A percentile compares a stretch with the other conserved stretches of the same genome.
Conservation (phyloP, 306 rosid species). For the Lathyrus sativus region DNA sequence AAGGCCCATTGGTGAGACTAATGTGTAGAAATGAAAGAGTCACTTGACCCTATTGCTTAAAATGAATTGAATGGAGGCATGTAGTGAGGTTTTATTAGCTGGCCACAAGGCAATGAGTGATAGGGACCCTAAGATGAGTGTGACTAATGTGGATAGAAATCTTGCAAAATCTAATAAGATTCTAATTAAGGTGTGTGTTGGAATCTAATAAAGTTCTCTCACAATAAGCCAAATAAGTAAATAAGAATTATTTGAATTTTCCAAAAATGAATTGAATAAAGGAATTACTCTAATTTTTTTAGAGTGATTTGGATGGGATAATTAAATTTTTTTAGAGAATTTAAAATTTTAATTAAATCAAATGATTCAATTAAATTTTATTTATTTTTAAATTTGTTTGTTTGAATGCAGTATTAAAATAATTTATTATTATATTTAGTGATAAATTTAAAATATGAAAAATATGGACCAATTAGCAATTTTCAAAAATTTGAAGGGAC, state of each 20-base stretch:
- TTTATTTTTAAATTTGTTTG: too few relatives aligned
- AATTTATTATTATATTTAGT: too few relatives aligned
- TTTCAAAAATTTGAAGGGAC: too few relatives aligned
- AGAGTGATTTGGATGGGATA: too few relatives aligned
- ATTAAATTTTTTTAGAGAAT: too few relatives aligned
- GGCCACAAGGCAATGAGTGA: constrained; percentile 3
- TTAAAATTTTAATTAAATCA: too few relatives aligned
- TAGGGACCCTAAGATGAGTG: neutral
- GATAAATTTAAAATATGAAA: too few relatives aligned
- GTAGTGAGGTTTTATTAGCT: neutral
- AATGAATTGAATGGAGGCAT: neutral
- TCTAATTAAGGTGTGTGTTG: neutral
- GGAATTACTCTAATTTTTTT: too few relatives aligned
- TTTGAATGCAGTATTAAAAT: too few relatives aligned
- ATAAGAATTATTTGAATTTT: too few relatives aligned
- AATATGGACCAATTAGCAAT: too few relatives aligned
- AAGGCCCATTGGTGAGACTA: constrained; percentile 19
- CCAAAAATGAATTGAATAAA: neutral
- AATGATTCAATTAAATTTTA: too few relatives aligned
- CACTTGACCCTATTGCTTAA: neutral
- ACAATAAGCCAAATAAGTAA: neutral
- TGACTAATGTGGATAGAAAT: neutral
- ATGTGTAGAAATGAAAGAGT: neutral
- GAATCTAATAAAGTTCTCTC: neutral
- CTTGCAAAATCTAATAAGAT: neutral